Percentiles rank a stretch among this genome's conserved stretches.
Conservation (phyloP, 2,329 filamentous ascomycete genomes). For the Talaromyces sp. region DNA sequence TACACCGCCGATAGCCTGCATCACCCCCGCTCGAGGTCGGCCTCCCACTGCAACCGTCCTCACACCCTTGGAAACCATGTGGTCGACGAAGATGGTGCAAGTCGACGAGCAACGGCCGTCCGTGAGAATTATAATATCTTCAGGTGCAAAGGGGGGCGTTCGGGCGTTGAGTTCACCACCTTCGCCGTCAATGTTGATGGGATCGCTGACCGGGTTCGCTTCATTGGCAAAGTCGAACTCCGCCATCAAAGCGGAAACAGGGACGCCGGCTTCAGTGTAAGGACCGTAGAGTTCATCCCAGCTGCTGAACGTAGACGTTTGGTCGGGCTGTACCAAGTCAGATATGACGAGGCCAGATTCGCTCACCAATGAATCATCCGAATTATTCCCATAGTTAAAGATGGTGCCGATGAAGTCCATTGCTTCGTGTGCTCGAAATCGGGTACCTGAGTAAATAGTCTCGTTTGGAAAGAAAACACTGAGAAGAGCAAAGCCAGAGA, state of each 20-base stretch:
- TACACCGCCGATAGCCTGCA: slow-evolving; percentile 59
- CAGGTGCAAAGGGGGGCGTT: slow-evolving; percentile 25
- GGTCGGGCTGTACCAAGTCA: slow-evolving; percentile 24
- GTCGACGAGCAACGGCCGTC: slow-evolving; percentile 19
- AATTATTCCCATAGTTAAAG: slow-evolving; percentile 17
- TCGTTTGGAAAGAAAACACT: slow-evolving; percentile 52
- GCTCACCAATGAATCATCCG: slow-evolving; percentile 5
- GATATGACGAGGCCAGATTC: neutral
- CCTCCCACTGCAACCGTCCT: slow-evolving; percentile 57
- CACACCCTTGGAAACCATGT: slow-evolving; percentile 36
- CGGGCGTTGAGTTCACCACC: slow-evolving; percentile 21
- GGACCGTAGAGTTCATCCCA: slow-evolving; percentile 47
- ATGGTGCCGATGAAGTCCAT: slow-evolving; percentile 36
- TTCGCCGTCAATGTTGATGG: slow-evolving; percentile 28
- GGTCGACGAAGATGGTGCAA: slow-evolving; percentile 26
- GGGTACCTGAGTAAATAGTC: slow-evolving; percentile 44
- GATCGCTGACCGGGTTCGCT: slow-evolving; percentile 2
- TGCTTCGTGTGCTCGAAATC: slow-evolving; percentile 45
- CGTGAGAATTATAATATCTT: slow-evolving; percentile 13
- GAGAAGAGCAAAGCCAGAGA: slow-evolving; percentile 50
- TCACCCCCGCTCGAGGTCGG: slow-evolving; percentile 48
- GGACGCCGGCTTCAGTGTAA: slow-evolving; percentile 21
- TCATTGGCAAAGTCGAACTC: slow-evolving; percentile 27
- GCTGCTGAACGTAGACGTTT: slow-evolving; percentile 34
- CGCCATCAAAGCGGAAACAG: slow-evolving; percentile 25